Evolutionary conservation across 1,284 basidiomycete species (phyloP).

Genomic region (Pseudomicrostroma phylloplanum): DNA sequence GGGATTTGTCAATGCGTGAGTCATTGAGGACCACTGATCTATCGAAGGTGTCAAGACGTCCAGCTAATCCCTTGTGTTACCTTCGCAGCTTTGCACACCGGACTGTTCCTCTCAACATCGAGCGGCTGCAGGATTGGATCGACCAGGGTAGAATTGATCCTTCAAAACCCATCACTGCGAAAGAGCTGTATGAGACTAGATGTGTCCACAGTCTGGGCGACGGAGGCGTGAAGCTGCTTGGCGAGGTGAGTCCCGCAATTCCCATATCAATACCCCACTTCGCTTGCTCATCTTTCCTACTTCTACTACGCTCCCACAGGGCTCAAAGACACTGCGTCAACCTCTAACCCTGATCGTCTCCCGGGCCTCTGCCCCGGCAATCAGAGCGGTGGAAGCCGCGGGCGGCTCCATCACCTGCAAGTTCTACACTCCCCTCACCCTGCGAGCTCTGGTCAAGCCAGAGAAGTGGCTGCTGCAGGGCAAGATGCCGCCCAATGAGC

Average conservation of each 20-base stretch:
- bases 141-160: conserved; percentile 73
- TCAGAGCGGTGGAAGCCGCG: conserved; percentile 70
- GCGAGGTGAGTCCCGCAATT: conserved; percentile 60
- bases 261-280: background rate
- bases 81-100: conserved; percentile 52
- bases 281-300: background rate
- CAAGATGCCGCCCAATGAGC: conserved; percentile 30
- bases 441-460: conserved; percentile 70
- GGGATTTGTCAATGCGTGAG: conserved; percentile 86
- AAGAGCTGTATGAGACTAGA: conserved; percentile 73
- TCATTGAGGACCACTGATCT: background rate
- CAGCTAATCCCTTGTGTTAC: background rate
- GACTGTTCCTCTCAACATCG: conserved; percentile 78
- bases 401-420: conserved; percentile 83
- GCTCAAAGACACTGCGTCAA: conserved; percentile 63
- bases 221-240: conserved; percentile 78
- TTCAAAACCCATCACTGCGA: conserved; percentile 77
- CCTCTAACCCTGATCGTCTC: conserved; percentile 77
- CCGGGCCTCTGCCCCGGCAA: conserved; percentile 77
- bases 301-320: conserved; percentile 53
- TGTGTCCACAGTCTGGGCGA: conserved; percentile 81
- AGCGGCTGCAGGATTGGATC: conserved; percentile 84
- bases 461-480: conserved; percentile 37
- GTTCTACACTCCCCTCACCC: conserved; percentile 80
- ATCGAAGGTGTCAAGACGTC: too few species aligned